These are phyloP conservation scores for Penicillium simplicissimum DNA, from an alignment of 495 filamentous ascomycete genomes.

Conservation along the genomic window DNA sequence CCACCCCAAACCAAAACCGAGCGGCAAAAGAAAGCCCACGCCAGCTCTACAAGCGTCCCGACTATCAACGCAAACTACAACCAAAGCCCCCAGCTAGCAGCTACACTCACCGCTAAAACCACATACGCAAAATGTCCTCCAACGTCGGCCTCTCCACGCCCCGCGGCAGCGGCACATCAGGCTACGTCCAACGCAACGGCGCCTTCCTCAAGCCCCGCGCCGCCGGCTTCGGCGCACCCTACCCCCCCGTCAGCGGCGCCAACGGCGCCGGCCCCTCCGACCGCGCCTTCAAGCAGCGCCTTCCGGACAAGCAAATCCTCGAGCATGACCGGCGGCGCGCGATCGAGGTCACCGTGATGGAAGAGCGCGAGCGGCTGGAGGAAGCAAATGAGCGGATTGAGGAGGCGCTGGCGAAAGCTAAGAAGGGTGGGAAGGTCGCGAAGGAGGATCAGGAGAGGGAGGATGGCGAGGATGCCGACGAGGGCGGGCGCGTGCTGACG, in stretches of 20 bases:
- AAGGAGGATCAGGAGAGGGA: conserved; percentile 45
- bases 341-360: conserved; percentile 89
- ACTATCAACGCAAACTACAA: neutral
- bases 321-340: conserved; percentile 89
- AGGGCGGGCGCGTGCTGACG: conserved; percentile 61
- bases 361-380: conserved; percentile 84
- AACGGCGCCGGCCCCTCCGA: conserved; percentile 20
- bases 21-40: neutral
- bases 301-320: conserved; percentile 88
- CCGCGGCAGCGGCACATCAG: conserved; percentile 91
- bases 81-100: neutral
- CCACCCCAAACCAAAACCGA: neutral
- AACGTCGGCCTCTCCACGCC: conserved; percentile 98
- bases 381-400: conserved; percentile 66
- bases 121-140: conserved; percentile 68
- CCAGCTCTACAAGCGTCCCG: neutral
- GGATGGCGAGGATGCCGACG: conserved; percentile 70
- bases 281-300: conserved; percentile 74
- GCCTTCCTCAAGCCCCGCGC: conserved; percentile 81
- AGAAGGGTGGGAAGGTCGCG: conserved; percentile 2
- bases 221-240: conserved; percentile 51
- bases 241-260: conserved; percentile 43
- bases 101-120: neutral
- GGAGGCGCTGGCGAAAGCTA: conserved; percentile 23
- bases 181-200: conserved; percentile 94